Conservation (phyloP, 2,329 filamentous ascomycete species). For the Aspergillus sojae region DNA sequence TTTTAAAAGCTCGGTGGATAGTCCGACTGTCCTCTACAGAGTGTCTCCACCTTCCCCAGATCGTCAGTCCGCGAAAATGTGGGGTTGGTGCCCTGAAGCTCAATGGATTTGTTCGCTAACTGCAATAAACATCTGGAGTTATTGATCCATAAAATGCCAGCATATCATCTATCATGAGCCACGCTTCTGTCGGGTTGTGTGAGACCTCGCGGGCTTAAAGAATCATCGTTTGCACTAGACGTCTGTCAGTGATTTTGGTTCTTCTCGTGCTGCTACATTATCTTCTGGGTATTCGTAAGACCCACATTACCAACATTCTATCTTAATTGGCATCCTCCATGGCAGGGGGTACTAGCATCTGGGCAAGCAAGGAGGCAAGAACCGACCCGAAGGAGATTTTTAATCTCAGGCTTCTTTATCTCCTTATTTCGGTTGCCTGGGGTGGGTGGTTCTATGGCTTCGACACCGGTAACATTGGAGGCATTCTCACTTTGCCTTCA, state of each 20-base stretch:
- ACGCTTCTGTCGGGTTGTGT: not conserved
- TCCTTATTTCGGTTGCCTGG: slow-evolving; percentile 17
- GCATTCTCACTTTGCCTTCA: slow-evolving; percentile 38
- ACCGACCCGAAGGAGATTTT: not conserved
- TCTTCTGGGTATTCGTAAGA: no score
- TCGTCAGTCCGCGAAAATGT: not conserved
- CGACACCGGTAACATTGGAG: slow-evolving; percentile 44
- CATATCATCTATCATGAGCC: not conserved
- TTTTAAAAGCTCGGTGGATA: not conserved
- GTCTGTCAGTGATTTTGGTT: rapidly evolving
- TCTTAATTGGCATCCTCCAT: not conserved
- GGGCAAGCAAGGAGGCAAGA: not conserved
- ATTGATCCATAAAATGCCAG: not conserved
- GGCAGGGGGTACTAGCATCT: not conserved
- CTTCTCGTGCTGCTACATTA: no score
- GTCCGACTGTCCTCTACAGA: not conserved
- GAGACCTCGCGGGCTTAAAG: rapidly evolving
- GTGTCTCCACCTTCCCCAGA: not conserved
- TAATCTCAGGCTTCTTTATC: not conserved
- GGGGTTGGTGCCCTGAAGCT: not conserved
- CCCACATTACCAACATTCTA: not conserved
- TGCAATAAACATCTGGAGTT: not conserved
- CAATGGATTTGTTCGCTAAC: not conserved
- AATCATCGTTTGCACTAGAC: not conserved
- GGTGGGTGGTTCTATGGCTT: slow-evolving; percentile 45